phyloP scores from a whole-genome alignment of 2,329 filamentous ascomycete genomes.

The Cladophialophora psammophila region DNA sequence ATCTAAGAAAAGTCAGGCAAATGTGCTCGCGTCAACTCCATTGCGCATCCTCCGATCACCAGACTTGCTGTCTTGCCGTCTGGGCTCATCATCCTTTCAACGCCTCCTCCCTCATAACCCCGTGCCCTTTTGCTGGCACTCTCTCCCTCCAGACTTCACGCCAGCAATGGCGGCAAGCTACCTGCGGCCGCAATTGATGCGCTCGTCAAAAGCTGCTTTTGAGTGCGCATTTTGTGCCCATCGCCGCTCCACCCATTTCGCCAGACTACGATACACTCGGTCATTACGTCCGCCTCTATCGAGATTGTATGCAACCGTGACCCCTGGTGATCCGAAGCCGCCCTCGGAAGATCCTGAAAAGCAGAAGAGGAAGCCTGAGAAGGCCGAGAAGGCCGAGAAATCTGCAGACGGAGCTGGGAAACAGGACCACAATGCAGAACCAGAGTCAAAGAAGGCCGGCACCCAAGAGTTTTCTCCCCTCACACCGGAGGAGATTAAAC shows the following conservation, averaged over 20 bases:
- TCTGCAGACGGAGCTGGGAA: constrained; percentile 46
- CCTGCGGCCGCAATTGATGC: constrained; percentile 39
- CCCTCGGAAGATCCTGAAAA: constrained; percentile 44
- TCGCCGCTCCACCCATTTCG: constrained; percentile 50
- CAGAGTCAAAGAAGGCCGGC: constrained; percentile 45
- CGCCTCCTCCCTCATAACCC: constrained; percentile 8
- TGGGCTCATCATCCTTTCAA: constrained; percentile 7
- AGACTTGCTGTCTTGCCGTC: constrained; percentile 6
- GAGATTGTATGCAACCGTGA: constrained; percentile 54
- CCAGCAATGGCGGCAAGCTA: constrained; percentile 39
- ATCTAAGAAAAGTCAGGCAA: constrained; percentile 26
- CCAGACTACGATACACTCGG: constrained; percentile 49
- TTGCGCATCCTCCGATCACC: constrained; percentile 20
- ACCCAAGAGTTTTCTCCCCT: constrained; percentile 55
- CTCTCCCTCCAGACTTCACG: constrained; percentile 15
- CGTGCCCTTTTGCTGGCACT: constrained; percentile 9
- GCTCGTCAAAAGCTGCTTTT: constrained; percentile 61
- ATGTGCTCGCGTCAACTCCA: constrained; percentile 34
- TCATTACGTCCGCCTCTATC: constrained; percentile 48
- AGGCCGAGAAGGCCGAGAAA: constrained; percentile 45
- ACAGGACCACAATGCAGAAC: constrained; percentile 56
- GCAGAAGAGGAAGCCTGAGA: constrained; percentile 40
- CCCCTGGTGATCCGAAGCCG: constrained; percentile 54
- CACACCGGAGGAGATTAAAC: constrained; percentile 63
- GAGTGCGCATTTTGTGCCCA: constrained; percentile 59